Evolutionary conservation across 768 basidiomycete genomes (phyloP), one percentile per base, ranked within the genome.

Genomic region (Russula griseocarnosa): DNA sequence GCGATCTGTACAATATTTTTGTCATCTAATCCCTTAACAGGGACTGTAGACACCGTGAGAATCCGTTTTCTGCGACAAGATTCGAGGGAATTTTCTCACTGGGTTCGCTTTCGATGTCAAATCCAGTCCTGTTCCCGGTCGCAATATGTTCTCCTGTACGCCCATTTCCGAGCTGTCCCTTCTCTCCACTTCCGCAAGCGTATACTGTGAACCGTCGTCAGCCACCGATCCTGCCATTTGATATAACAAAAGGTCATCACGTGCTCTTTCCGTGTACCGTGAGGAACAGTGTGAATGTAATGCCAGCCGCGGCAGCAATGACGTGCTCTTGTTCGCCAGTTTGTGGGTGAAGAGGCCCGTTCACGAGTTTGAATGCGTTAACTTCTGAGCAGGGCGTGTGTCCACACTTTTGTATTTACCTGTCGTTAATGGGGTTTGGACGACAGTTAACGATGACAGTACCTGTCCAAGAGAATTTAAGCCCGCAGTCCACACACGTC

Each of bases 121-220:
- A 96, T 13, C 83, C 86, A 0, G 86, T 84, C 75, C 93, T 93
- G 69, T 92, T 92, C 22, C 89, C 90, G 1, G 89, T 88, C 10
- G 87, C 83, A 62, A 96, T 91, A 40, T 92, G 84, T 74, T 96
- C 94, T n/a, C 95, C 93, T 0, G 93, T 95, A 67, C 85, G 85
- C 20, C 95, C 96, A 72, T 93, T 95, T 0, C 94, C 96, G 0
- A 98, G 79, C 68, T 97, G 95, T 1, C 96, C 96, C 63, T 92
- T 86, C 74, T 97, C 94, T 24, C 86, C 92, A 56, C 91, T 94
- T 38, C 96, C 96, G 67, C 94, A 88, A 1, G 92, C 82, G 70
- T 88, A 98, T 3, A 96, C 92, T 90, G 69, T 55, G 55, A 26
- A 30, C 38, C 26, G 30, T 57, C 14, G 53, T 54, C 46, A 65